Base-by-base conservation (phyloP, 768 basidiomycete genomes). In the Auriculariales sp. region DNA sequence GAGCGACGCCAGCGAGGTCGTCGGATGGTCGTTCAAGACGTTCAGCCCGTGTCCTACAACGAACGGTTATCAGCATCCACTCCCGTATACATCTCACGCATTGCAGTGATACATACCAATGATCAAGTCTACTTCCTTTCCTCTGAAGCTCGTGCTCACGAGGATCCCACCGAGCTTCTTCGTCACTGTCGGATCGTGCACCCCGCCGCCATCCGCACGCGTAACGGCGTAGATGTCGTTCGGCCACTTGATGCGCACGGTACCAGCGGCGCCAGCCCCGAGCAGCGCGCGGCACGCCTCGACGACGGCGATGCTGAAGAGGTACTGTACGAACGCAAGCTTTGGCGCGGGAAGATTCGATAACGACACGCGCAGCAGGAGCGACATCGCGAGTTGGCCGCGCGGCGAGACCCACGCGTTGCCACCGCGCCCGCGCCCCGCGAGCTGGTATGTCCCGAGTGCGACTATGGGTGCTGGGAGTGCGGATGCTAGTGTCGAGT, bases 391-490 rank as follows among this genome's bases (percentile, higher is more conserved):
- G 6, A 98, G 77, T 60, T 90, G 91, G 1, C 93, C 95, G 0
- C 76, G 64, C 1, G 93, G 94, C 0, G 93, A 95, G 32, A 97
- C 74, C 95, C 94, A 98, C 45, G 79, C 66, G 59, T 98, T 98
- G 12, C 72, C 71, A 1, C 92, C 91, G 33, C 95, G 78, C 0
- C 94, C 94, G 46, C 93, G 73, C 4, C 89, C 95, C 11, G 83
- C 71, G 4, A 95, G 73, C 61, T 98, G 95, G 56, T 81, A 79
- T 0, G 88, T 82, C 0, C 92, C 93, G 30, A 97, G 66, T 34
- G 84, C 94, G 32, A 92, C 70, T 11, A 91, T 56, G 0, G 92
- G 91, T 0, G 80, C 66, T 1, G 87, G 86, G 3, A 95, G 72
- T 4, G 67, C 59, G 2, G 76, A 67, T 31, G 93, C 71, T 15